Evolutionary conservation across 1,284 basidiomycete genomes (phyloP).

Genomic region (Peniophora sp.): DNA sequence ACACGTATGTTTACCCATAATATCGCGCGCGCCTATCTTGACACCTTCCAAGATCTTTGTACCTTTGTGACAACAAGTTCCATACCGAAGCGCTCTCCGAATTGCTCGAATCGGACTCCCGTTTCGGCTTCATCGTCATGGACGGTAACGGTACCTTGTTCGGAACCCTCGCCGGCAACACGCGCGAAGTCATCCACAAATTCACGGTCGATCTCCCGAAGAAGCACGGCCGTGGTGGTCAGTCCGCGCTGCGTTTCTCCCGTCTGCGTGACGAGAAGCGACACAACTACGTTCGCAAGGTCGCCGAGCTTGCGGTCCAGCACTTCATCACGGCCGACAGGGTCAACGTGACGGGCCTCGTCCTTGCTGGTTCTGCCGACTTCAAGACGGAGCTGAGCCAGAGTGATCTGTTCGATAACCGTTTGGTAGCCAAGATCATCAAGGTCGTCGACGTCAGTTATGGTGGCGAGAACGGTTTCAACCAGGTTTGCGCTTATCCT

Average conservation of each 20-base stretch:
- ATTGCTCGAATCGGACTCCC: slow-evolving; percentile 94
- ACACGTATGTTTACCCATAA: slow-evolving; percentile 61
- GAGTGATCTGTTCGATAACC: slow-evolving; percentile 93
- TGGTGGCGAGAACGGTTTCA: slow-evolving; percentile 99
- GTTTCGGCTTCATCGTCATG: slow-evolving; percentile 99
- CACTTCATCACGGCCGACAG: slow-evolving; percentile 98
- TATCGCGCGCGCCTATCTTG: slow-evolving; percentile 5
- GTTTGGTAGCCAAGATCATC: slow-evolving; percentile 86
- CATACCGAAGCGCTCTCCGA: slow-evolving; percentile 97
- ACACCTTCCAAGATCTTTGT: slow-evolving; percentile 64
- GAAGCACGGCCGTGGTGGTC: slow-evolving; percentile 99
- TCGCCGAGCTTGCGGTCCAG: slow-evolving; percentile 94
- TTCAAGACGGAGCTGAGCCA: slow-evolving; percentile 98
- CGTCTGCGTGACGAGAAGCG: slow-evolving; percentile 99
- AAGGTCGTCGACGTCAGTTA: slow-evolving; percentile 99
- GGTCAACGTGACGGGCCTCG: slow-evolving; percentile 94
- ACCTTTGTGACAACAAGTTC: slow-evolving; percentile 99
- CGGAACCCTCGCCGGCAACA: slow-evolving; percentile 94
- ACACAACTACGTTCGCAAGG: slow-evolving; percentile 99
- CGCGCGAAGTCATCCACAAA: slow-evolving; percentile 95
- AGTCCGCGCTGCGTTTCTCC: slow-evolving; percentile 99
- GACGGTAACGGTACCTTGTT: slow-evolving; percentile 97
- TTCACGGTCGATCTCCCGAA: slow-evolving; percentile 99
- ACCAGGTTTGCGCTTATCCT: slow-evolving; percentile 56
- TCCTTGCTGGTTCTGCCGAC: slow-evolving; percentile 97